Evolutionary conservation across 441 rosid species (phyloP), one percentile per base, ranked within the genome.

Genomic region (Adansonia madagascariensis): DNA sequence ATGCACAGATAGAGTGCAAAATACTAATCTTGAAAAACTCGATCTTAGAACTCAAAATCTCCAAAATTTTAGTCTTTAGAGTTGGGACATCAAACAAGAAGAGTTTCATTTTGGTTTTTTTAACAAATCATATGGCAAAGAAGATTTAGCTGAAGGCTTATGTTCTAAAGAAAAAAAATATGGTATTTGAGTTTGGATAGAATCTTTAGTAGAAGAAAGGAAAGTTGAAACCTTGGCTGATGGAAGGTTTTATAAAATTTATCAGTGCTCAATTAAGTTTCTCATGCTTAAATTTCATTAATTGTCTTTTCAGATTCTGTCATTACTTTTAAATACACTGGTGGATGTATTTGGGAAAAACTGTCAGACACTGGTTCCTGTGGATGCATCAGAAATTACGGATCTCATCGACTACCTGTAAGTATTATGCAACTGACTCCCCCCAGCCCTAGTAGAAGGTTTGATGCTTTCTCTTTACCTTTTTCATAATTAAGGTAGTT

Each of bases 381-480:
- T 78, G 59, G 94, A 91, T 78, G 98, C 98, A 71, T 91, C 99
- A 49, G 95, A 94, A 80, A 91, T 94, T 67, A 73, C 82, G 6
- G 98, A 91, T 87, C 94, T 94, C 71, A 85, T 96, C 3, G 98
- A 94, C 84, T 96, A 89, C 87, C 85, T 96, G 98, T 92, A 82
- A 89, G 97, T 81, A 65, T 43, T 77, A 60, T 53, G 31, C 65
- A 35, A 2, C 41, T 4, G 4, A 2, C 41, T 1, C 6, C 62
- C 66, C 2, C 53, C 8, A 43, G 24, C 24, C 53, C 55, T 8
- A 6, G 39, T 12, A 70, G 24, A 39, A 31, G 20, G 47, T 59
- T 78, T 61, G 68, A 24, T 49, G 15, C 1, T 69, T 70, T 46
- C 22, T 12, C 14, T 59, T n/a, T 2, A 43, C 6, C 8, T 15